A percentile compares a stretch with the other conserved stretches of the same genome.
Evolutionary conservation across 805 yeast genomes (phyloP).

Genomic region (Candida patagonica): DNA sequence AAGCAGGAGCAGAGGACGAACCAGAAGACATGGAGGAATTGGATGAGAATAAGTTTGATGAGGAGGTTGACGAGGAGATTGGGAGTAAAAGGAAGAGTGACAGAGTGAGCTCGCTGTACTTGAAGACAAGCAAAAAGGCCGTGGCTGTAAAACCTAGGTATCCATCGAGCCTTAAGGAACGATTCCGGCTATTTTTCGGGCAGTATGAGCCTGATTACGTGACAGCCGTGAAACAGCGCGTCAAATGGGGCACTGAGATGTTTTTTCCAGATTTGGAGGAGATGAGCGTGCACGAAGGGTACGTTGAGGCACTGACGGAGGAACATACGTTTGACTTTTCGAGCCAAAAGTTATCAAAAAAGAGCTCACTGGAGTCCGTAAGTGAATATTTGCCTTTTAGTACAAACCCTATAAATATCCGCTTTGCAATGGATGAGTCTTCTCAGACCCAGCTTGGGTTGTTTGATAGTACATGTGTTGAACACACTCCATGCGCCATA

Average conservation of each 20-base stretch:
- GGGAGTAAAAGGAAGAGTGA: background rate
- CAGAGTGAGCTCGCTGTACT: background rate
- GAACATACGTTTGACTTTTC: background rate
- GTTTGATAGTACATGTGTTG: background rate
- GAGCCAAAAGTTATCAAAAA: background rate
- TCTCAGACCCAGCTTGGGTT: background rate
- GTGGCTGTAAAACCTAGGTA: slow-evolving; percentile 2
- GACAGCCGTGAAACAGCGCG: slow-evolving; percentile 36
- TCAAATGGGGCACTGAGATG: slow-evolving; percentile 40
- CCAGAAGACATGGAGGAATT: slow-evolving; percentile 7
- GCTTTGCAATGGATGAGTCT: background rate
- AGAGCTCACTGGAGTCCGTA: background rate
- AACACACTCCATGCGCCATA: slow-evolving; percentile 26
- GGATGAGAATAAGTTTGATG: slow-evolving; percentile 5
- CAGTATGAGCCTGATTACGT: slow-evolving; percentile 36
- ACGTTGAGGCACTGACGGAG: background rate
- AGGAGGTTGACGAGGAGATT: slow-evolving; percentile 8
- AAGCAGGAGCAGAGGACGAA: background rate
- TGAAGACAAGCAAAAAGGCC: slow-evolving; percentile 3
- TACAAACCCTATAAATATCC: background rate
- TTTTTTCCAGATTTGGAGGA: slow-evolving; percentile 31
- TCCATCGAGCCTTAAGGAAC: slow-evolving; percentile 29
- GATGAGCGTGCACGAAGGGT: slow-evolving; percentile 1
- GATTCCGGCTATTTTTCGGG: slow-evolving; percentile 41
- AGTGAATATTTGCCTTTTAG: background rate